A percentile compares a stretch with the other conserved stretches of the same genome.
These are phyloP conservation scores for Rubia tinctorum DNA, from an alignment of 305 asterid species.

Conservation along the genomic window DNA sequence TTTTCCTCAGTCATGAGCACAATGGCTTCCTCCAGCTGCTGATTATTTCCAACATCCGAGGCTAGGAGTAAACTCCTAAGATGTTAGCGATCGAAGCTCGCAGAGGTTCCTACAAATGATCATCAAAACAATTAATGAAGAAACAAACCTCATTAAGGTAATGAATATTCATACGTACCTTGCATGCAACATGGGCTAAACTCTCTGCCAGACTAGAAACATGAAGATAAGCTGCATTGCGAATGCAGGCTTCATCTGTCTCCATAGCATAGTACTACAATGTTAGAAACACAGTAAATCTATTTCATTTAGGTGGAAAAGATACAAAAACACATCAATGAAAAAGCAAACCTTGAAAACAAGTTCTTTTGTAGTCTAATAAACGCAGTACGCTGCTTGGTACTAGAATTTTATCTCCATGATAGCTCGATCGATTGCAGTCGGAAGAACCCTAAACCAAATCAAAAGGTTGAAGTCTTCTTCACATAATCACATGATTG, in stretches of 20 bases:
- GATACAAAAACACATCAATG: not conserved
- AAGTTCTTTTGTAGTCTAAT: constrained; percentile 97
- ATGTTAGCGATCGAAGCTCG: constrained; percentile 81
- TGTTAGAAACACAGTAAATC: not conserved
- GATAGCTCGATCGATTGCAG: constrained; percentile 89
- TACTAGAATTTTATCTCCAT: constrained; percentile 80
- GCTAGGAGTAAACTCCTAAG: constrained; percentile 80
- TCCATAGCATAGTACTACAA: constrained; percentile 95
- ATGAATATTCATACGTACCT: constrained; percentile 42
- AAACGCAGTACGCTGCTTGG: constrained; percentile 88
- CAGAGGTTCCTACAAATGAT: constrained; percentile 68
- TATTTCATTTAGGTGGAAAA: not conserved
- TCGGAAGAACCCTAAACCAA: constrained; percentile 76
- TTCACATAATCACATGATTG: not conserved
- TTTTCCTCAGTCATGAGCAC: constrained; percentile 87
- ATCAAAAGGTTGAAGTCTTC: constrained; percentile 12
- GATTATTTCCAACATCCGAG: constrained; percentile 43
- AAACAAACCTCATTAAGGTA: not conserved
- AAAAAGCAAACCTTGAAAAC: constrained; percentile 74
- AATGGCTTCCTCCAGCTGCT: constrained; percentile 74
- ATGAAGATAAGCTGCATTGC: constrained; percentile 93
- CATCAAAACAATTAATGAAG: constrained; percentile 7
- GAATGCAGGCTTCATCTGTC: constrained; percentile 82
- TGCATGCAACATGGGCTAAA: constrained; percentile 98
- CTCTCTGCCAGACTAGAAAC: constrained; percentile 98